These are phyloP conservation scores for Torulaspora franciscae DNA, from an alignment of 805 yeast species.

Conservation along the genomic window DNA sequence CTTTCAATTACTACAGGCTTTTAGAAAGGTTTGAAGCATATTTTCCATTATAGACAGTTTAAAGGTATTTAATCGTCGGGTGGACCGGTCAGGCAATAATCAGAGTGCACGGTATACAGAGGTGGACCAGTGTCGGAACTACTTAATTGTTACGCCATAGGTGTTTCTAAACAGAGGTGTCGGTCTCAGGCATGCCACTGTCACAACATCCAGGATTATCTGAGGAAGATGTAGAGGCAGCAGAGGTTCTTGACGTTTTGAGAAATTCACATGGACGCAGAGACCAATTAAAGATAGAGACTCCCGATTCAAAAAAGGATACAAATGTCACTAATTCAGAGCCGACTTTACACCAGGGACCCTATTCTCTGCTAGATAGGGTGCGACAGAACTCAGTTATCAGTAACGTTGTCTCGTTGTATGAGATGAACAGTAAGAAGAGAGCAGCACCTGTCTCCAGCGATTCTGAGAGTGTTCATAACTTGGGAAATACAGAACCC, in stretches of 20 bases:
- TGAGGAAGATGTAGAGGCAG: slow-evolving; percentile 29
- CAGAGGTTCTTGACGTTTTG: slow-evolving; percentile 26
- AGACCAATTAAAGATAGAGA: background rate
- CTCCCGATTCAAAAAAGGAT: background rate
- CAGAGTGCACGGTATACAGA: background rate
- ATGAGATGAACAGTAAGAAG: slow-evolving; percentile 37
- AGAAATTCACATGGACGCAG: slow-evolving; percentile 20
- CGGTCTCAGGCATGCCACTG: background rate
- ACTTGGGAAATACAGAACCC: slow-evolving; percentile 46
- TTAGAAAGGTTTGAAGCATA: background rate
- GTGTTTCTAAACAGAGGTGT: background rate
- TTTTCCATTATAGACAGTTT: background rate
- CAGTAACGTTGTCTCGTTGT: slow-evolving; percentile 46
- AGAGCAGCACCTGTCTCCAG: slow-evolving; percentile 37
- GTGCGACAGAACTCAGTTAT: slow-evolving; percentile 30
- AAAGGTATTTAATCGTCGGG: background rate
- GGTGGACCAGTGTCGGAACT: background rate
- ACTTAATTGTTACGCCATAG: background rate
- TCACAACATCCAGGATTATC: slow-evolving; percentile 15
- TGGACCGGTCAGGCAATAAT: background rate
- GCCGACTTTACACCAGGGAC: background rate
- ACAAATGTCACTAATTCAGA: background rate
- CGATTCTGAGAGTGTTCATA: slow-evolving; percentile 15
- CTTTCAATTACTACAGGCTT: background rate
- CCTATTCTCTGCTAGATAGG: slow-evolving; percentile 15